These are phyloP conservation scores for Rhizophora mangle DNA, from an alignment of 345 rosid species.

Conservation along the genomic window DNA sequence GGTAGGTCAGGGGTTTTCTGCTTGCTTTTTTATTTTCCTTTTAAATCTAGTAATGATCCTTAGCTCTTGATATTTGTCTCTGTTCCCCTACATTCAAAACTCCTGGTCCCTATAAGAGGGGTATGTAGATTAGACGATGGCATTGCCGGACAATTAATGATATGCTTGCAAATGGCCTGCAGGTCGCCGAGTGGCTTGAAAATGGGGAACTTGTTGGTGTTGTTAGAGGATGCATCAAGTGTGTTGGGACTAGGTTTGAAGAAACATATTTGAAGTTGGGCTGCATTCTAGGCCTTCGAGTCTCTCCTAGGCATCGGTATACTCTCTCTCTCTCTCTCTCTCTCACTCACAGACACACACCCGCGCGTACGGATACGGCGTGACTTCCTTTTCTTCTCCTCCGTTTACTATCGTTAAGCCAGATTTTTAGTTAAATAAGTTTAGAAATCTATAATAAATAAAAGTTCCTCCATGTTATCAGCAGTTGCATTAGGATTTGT, in stretches of 20 bases:
- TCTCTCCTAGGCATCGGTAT: slow-evolving; percentile 53
- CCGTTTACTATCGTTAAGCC: neutral
- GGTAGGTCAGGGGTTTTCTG: slow-evolving; percentile 33
- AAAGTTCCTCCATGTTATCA: too few relatives aligned
- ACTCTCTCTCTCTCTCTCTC: slow-evolving; percentile 3
- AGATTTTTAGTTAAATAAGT: too few relatives aligned
- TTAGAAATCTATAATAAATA: too few relatives aligned
- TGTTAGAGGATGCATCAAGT: slow-evolving; percentile 59
- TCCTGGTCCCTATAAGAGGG: slow-evolving; percentile 18
- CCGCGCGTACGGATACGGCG: too few relatives aligned
- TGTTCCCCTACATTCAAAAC: too few relatives aligned
- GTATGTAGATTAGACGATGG: neutral
- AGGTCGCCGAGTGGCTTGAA: slow-evolving; percentile 55
- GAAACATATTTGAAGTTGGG: slow-evolving; percentile 40
- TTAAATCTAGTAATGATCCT: neutral
- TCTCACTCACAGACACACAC: neutral
- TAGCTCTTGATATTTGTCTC: too few relatives aligned
- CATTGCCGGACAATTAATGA: slow-evolving; percentile 6
- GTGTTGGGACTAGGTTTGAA: slow-evolving; percentile 39
- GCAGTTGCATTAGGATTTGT: too few relatives aligned
- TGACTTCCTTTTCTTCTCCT: too few relatives aligned
- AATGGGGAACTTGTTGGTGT: slow-evolving; percentile 59
- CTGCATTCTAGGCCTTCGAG: slow-evolving; percentile 60
- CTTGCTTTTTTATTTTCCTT: neutral
- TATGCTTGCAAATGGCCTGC: slow-evolving; percentile 28